These are phyloP conservation scores for Papilionanthe hybrid DNA, from an alignment of 116 monocot genomes.

Conservation along the genomic window DNA sequence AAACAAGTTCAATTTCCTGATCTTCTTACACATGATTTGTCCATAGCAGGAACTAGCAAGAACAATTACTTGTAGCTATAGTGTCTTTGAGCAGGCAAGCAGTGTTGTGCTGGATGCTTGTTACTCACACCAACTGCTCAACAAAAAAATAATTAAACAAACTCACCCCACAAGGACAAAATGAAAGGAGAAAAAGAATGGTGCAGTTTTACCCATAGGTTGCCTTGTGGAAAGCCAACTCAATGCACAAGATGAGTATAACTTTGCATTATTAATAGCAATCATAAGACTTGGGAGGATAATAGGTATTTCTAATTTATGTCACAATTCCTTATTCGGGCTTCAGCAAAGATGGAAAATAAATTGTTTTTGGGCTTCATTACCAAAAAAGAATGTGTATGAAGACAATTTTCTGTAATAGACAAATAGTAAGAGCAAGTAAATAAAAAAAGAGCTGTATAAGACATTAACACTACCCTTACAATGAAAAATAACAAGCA, in stretches of 20 bases:
- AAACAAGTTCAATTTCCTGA: not conserved
- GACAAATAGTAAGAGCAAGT: not conserved
- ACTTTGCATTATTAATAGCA: no score
- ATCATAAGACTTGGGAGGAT: no score
- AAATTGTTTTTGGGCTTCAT: not conserved
- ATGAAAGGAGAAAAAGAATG: no score
- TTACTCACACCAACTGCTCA: no score
- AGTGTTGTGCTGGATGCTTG: not conserved
- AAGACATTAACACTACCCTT: not conserved
- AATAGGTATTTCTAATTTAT: no score
- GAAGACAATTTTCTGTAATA: not conserved
- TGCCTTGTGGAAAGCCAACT: no score
- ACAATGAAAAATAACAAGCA: not conserved
- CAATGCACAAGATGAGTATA: no score
- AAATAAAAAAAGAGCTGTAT: not conserved
- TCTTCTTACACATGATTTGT: not conserved
- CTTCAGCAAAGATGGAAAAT: no score
- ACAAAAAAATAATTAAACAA: no score
- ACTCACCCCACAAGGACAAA: no score
- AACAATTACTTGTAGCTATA: not conserved
- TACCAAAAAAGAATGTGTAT: not conserved
- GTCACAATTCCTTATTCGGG: no score
- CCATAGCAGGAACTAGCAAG: not conserved
- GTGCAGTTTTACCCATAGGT: no score
- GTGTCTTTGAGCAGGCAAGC: not conserved